Percentiles rank a stretch among this genome's conserved stretches.
Evolutionary conservation across 345 rosid genomes (phyloP).

Genomic region (Mangifera indica): DNA sequence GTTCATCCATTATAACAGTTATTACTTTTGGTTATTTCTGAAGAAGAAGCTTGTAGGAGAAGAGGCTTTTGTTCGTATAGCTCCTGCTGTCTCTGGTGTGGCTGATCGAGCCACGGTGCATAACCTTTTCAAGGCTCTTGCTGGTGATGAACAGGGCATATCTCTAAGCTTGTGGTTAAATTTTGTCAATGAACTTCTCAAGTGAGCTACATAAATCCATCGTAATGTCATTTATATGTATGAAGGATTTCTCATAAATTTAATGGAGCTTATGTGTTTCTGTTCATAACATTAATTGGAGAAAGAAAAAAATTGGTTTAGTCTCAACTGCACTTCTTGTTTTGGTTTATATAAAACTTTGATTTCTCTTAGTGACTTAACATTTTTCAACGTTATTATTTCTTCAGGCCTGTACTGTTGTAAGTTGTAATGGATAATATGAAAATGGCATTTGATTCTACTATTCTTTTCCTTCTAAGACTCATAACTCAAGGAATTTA

Average conservation of each 20-base stretch:
- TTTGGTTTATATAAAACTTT: background rate
- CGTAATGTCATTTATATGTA: background rate
- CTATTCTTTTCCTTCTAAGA: background rate
- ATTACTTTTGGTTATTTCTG: slow-evolving; percentile 24
- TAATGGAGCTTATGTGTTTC: background rate
- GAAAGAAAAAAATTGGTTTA: background rate
- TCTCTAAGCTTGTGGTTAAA: slow-evolving; percentile 76
- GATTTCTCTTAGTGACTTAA: background rate
- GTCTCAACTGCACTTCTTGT: background rate
- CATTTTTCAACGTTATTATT: background rate
- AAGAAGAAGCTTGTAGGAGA: slow-evolving; percentile 73
- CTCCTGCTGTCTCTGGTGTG: slow-evolving; percentile 85
- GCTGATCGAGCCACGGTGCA: slow-evolving; percentile 88
- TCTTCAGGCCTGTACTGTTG: background rate
- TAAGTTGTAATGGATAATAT: background rate
- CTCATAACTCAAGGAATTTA: background rate
- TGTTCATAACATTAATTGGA: background rate
- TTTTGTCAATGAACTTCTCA: slow-evolving; percentile 82
- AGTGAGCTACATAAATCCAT: slow-evolving; percentile 50
- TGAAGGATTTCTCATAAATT: background rate
- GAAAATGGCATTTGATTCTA: background rate
- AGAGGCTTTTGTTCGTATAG: slow-evolving; percentile 84
- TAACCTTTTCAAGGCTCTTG: slow-evolving; percentile 82
- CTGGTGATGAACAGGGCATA: slow-evolving; percentile 61
- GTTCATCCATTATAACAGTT: slow-evolving; percentile 9